Evolutionary conservation across 2,329 filamentous ascomycete species (phyloP), one percentile per base, ranked within the genome.

Genomic region (Epichloe brachyelytri): DNA sequence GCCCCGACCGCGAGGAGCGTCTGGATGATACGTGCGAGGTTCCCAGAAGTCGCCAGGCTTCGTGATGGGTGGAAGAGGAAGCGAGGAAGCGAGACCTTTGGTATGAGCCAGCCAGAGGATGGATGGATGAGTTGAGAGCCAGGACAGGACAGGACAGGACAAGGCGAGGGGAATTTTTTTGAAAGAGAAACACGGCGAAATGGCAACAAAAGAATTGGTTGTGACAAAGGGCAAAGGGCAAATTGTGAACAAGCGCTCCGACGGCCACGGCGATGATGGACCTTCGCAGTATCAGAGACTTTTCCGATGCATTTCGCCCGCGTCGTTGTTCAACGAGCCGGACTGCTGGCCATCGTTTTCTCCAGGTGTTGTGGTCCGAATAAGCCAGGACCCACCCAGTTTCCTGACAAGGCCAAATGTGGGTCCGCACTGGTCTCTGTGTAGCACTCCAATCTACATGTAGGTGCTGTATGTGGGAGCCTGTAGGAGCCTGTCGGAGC

Each of bases 311-410:
- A 36, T 48, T 19, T 20, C 33, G 40, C 47, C 43, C 47, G 46
- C 41, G 43, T 52, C 47, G 46, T 43, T 43, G 49, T 48, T 43
- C 15, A 43, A 47, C 49, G n/a, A 43, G 38, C 44, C 57, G 55
- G 57, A 62, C 64, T 64, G 61, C 61, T 63, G 61, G 61, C 57
- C 56, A 51, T 65, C 58, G 63, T 59, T 65, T 67, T 66, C 61
- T 66, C 60, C 57, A 65, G 63, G 60, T 66, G 65, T 67, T 64
- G 64, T 67, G 64, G 65, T 65, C 63, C 62, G 65, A 67, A 67
- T 65, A 67, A 65, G 65, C 64, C 64, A 62, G 53, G 57, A 53
- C 57, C 54, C 48, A 53, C 57, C 54, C 48, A 54, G 48, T 51
- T 54, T 49, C 50, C 49, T 47, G 46, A 54, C 52, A 52, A 47